Evolutionary conservation across 169 alveolate genomes (phyloP).

Genomic region (Neospora caninum): DNA sequence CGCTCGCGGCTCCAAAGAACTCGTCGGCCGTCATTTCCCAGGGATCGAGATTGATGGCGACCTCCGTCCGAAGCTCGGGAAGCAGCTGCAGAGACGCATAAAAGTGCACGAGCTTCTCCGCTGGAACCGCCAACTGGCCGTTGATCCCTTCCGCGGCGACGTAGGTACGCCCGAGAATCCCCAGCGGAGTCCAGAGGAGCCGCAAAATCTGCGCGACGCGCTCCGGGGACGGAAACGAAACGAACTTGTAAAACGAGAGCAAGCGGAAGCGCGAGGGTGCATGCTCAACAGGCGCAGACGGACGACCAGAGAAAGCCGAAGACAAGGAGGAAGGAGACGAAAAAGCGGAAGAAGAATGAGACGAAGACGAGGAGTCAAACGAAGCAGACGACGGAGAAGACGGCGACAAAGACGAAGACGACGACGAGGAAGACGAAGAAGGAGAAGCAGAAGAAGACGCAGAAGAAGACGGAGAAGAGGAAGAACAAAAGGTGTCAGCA

Average conservation of each 20-base stretch:
- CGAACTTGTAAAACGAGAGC: slow-evolving; percentile 62
- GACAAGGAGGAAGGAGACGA: background rate
- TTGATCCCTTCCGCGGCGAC: slow-evolving; percentile 72
- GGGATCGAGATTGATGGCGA: slow-evolving; percentile 55
- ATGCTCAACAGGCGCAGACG: background rate
- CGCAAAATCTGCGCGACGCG: slow-evolving; percentile 53
- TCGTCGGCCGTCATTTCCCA: background rate
- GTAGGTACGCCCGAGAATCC: slow-evolving; percentile 70
- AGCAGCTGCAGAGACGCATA: slow-evolving; percentile 45
- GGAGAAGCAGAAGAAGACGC: background rate
- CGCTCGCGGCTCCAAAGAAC: background rate
- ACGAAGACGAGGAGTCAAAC: background rate
- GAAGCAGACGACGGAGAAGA: background rate
- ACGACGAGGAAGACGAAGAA: background rate
- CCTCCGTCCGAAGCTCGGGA: slow-evolving; percentile 44
- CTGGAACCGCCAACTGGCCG: slow-evolving; percentile 70
- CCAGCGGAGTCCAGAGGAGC: slow-evolving; percentile 58
- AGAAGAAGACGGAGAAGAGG: background rate
- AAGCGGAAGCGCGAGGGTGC: background rate
- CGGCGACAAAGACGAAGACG: background rate
- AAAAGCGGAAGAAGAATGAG: background rate
- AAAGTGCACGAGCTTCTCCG: background rate
- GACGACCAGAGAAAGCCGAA: background rate
- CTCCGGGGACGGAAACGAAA: slow-evolving; percentile 42
- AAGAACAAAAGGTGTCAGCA: background rate